Evolutionary conservation across 1,284 basidiomycete genomes (phyloP).

Genomic region (Ustilago curta): DNA sequence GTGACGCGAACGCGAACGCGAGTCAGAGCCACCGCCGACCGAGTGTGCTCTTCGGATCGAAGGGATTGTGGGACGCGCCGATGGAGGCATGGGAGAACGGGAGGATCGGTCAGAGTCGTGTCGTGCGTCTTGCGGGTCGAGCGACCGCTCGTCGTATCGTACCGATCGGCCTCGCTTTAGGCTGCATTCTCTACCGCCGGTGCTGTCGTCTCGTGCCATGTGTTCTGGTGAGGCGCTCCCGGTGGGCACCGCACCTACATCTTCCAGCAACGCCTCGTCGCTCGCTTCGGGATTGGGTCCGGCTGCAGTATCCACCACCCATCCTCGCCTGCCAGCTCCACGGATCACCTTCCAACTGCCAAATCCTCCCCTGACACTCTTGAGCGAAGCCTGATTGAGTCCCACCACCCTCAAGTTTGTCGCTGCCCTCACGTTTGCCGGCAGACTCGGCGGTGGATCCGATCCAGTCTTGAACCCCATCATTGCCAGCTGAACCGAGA

Average conservation of each 20-base stretch:
- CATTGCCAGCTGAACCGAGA: conserved; percentile 61
- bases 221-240: conserved; percentile 1
- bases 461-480: conserved; percentile 65
- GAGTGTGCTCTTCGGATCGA: conserved; percentile 46
- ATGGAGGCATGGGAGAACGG: conserved; percentile 26
- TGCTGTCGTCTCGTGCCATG: conserved; percentile 8
- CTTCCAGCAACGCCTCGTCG: conserved; percentile 44
- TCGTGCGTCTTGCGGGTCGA: conserved; percentile 3
- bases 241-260: neutral
- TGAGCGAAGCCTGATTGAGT: conserved; percentile 80
- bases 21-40: conserved; percentile 41
- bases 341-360: conserved; percentile 86
- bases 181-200: neutral
- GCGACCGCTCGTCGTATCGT: conserved; percentile 29
- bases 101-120: conserved; percentile 16
- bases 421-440: conserved; percentile 48
- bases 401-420: conserved; percentile 90
- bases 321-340: conserved; percentile 91
- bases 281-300: conserved; percentile 76
- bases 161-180: conserved; percentile 33
- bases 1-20: conserved; percentile 55
- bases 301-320: conserved; percentile 90
- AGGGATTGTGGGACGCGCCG: conserved; percentile 24
- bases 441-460: conserved; percentile 59
- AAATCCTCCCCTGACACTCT: conserved; percentile 79